These are phyloP conservation scores for Penstemon barbatus DNA, from an alignment of 257 asterid species.

Conservation along the genomic window DNA sequence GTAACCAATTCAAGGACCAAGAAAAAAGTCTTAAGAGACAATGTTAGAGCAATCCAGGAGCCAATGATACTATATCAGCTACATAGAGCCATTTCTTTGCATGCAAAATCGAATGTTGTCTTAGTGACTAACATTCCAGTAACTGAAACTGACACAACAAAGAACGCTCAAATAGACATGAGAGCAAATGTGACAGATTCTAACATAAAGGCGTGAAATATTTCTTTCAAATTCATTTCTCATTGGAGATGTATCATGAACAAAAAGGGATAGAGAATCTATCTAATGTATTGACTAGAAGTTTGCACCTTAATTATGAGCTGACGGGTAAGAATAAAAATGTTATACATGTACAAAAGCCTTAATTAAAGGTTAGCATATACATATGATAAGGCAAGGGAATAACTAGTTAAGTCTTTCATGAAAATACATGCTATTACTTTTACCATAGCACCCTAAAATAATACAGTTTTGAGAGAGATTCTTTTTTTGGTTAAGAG, in stretches of 20 bases:
- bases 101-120: neutral
- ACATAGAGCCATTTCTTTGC: conserved; percentile 1
- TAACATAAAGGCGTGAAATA: too few relatives aligned
- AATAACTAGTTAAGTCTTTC: conserved; percentile 3
- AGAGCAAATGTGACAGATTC: conserved; percentile 2
- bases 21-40: conserved; percentile 23
- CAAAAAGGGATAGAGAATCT: neutral
- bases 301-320: conserved; percentile 1
- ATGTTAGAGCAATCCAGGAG: conserved; percentile 6
- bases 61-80: conserved; percentile 20
- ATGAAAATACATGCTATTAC: neutral
- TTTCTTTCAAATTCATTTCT: neutral
- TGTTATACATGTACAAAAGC: conserved; percentile 2
- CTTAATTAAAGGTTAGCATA: conserved; percentile 7
- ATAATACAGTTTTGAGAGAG: neutral
- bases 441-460: conserved; percentile 19
- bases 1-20: conserved; percentile 16
- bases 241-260: conserved; percentile 7
- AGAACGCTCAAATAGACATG: neutral
- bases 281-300: neutral
- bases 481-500: neutral
- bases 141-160: conserved; percentile 18
- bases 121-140: conserved; percentile 9
- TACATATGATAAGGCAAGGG: neutral
- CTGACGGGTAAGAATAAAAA: conserved; percentile 6